phyloP scores from a whole-genome alignment of 768 basidiomycete species.

The Rhodotorula babjevae region DNA sequence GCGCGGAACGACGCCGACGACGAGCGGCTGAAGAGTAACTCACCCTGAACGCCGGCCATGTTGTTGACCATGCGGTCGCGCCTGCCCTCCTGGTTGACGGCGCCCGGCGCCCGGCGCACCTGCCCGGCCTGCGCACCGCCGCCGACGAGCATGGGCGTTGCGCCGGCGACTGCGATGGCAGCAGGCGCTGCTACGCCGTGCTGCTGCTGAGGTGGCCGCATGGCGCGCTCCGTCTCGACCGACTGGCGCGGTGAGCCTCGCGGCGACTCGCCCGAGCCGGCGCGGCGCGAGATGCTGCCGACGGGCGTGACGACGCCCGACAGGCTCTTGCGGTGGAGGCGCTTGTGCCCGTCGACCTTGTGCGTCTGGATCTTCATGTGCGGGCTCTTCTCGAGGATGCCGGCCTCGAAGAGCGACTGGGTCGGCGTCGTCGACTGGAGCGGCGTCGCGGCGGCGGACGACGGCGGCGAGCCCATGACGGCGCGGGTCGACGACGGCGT shows the following conservation, averaged over 20 bases:
- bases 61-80: slow-evolving; percentile 24
- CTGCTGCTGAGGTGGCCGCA: too few relatives aligned
- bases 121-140: background rate
- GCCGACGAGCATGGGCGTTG: too few relatives aligned
- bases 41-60: slow-evolving; percentile 14
- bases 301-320: background rate
- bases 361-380: slow-evolving; percentile 30
- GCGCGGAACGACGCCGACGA: background rate
- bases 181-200: too few relatives aligned
- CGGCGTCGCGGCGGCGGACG: background rate
- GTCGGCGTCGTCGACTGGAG: background rate
- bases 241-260: background rate
- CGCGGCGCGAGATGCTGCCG: background rate
- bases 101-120: background rate
- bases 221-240: background rate
- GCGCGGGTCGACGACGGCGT: slow-evolving; percentile 7
- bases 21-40: background rate
- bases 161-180: too few relatives aligned
- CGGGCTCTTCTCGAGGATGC: slow-evolving; percentile 14
- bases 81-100: slow-evolving; percentile 3
- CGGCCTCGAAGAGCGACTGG: slow-evolving; percentile 3
- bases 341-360: slow-evolving; percentile 15
- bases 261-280: background rate
- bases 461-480: slow-evolving; percentile 2
- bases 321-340: slow-evolving; percentile 25